Evolutionary conservation across 176 grass and related monocot genomes (phyloP).

Genomic region (Triticum turgidum): DNA sequence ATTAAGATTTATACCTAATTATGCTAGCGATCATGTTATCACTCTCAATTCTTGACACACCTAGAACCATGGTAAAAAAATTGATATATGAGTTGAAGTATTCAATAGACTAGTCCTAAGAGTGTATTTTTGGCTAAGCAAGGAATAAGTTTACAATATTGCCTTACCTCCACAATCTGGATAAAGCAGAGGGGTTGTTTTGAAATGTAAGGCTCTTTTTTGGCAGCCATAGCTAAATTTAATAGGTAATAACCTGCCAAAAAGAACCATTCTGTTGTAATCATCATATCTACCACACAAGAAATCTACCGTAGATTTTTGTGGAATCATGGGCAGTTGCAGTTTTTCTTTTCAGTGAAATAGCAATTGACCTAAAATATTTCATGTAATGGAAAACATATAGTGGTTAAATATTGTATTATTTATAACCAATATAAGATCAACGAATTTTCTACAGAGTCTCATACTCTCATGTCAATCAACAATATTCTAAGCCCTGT

Average conservation of each 20-base stretch:
- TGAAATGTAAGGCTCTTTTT: not conserved
- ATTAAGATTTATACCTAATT: constrained; percentile 27
- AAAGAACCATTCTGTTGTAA: not conserved
- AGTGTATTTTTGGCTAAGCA: constrained; percentile 19
- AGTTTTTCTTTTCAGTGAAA: not conserved
- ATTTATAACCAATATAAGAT: constrained; percentile 15
- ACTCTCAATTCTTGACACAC: constrained; percentile 34
- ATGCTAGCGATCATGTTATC: constrained; percentile 24
- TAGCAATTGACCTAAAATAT: not conserved
- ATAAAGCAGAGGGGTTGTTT: constrained; percentile 1
- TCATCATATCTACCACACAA: constrained; percentile 7
- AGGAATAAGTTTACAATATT: not conserved
- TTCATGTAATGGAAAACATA: constrained; percentile 19
- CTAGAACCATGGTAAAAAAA: constrained; percentile 15
- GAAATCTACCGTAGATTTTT: not conserved
- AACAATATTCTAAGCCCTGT: constrained; percentile 6
- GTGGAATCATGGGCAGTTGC: constrained; percentile 6
- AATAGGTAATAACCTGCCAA: constrained; percentile 8
- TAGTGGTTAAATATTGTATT: not conserved
- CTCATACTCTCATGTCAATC: not conserved
- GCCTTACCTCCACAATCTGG: constrained; percentile 7
- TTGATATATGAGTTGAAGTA: constrained; percentile 11
- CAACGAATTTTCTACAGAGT: not conserved
- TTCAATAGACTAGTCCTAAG: constrained; percentile 13
- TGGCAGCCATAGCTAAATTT: not conserved